A percentile compares a stretch with the other conserved stretches of the same genome.
Conservation (phyloP, 2,329 filamentous ascomycete genomes). For the Cercospora sp. region DNA sequence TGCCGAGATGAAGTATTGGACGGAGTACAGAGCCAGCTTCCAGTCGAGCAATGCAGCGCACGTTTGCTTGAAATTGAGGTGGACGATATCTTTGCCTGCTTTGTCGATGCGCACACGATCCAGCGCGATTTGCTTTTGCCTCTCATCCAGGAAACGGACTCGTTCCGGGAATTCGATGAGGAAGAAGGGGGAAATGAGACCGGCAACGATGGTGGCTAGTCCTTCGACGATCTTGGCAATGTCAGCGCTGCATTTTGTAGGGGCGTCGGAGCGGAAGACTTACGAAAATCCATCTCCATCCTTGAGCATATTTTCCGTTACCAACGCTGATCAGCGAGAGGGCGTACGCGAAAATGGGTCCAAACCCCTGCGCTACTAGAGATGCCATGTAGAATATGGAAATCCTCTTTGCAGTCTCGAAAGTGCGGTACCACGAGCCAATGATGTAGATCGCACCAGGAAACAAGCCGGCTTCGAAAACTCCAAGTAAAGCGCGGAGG, state of each 20-base stretch:
- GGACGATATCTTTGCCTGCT: slow-evolving; percentile 30
- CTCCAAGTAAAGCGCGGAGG: slow-evolving; percentile 59
- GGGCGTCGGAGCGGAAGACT: not conserved
- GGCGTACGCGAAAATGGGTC: slow-evolving; percentile 40
- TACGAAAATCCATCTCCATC: slow-evolving; percentile 36
- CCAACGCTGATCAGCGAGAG: slow-evolving; percentile 39
- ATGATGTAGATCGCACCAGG: slow-evolving; percentile 41
- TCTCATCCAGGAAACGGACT: slow-evolving; percentile 34
- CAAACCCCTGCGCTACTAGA: slow-evolving; percentile 38
- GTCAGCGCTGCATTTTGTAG: not conserved
- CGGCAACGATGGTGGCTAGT: slow-evolving; percentile 43
- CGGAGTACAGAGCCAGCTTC: slow-evolving; percentile 36
- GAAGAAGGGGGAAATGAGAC: slow-evolving; percentile 43
- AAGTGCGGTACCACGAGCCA: slow-evolving; percentile 30
- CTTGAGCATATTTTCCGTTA: slow-evolving; percentile 36
- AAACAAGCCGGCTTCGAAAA: slow-evolving; percentile 59
- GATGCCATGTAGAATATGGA: slow-evolving; percentile 49
- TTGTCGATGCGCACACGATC: slow-evolving; percentile 38
- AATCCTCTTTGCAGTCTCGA: slow-evolving; percentile 40
- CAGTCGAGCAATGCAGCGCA: slow-evolving; percentile 36
- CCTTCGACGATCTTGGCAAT: slow-evolving; percentile 45
- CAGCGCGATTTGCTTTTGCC: slow-evolving; percentile 39
- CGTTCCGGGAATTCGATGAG: slow-evolving; percentile 47
- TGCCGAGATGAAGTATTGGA: slow-evolving; percentile 38
- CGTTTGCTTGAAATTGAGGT: slow-evolving; percentile 32